These are phyloP conservation scores for Verticillium zaregamsianum DNA, from an alignment of 2,329 filamentous ascomycete species.

Conservation along the genomic window DNA sequence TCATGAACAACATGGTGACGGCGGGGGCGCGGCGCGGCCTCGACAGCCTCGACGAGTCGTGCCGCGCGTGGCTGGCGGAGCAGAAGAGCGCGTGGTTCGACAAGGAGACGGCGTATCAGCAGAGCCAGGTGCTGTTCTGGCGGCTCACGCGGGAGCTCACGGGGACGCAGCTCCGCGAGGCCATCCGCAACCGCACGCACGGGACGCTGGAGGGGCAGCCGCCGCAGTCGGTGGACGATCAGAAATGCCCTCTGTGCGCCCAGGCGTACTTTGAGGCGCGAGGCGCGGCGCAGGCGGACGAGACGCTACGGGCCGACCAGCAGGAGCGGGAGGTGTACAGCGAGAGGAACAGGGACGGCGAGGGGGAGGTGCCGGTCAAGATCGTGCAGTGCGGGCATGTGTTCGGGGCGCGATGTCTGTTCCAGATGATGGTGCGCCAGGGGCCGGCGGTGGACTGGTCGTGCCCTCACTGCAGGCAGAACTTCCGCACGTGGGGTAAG, in stretches of 20 bases:
- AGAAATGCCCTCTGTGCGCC: not conserved
- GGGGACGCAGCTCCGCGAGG: not conserved
- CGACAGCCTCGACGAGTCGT: not conserved
- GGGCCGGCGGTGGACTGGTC: not conserved
- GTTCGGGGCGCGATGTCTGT: conserved; percentile 2
- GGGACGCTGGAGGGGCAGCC: too few species aligned
- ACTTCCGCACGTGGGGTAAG: not conserved
- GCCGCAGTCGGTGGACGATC: not conserved
- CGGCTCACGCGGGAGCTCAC: not conserved
- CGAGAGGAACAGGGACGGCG: not conserved
- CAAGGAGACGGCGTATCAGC: not conserved
- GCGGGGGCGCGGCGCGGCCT: not conserved
- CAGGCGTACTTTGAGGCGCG: not conserved
- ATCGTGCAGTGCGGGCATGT: not conserved
- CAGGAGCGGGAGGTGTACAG: not conserved
- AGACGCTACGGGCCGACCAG: not conserved
- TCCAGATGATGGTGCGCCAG: not conserved
- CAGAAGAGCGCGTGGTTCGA: not conserved
- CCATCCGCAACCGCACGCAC: not conserved
- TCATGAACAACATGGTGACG: not conserved
- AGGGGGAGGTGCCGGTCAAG: not conserved
- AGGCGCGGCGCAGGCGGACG: not conserved
- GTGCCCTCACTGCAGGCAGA: not conserved
- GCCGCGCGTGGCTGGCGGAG: not conserved
- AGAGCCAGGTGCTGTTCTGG: not conserved